These are phyloP conservation scores for Pythium dissotocum DNA, from an alignment of 352 stramenopile species.

Conservation along the genomic window DNA sequence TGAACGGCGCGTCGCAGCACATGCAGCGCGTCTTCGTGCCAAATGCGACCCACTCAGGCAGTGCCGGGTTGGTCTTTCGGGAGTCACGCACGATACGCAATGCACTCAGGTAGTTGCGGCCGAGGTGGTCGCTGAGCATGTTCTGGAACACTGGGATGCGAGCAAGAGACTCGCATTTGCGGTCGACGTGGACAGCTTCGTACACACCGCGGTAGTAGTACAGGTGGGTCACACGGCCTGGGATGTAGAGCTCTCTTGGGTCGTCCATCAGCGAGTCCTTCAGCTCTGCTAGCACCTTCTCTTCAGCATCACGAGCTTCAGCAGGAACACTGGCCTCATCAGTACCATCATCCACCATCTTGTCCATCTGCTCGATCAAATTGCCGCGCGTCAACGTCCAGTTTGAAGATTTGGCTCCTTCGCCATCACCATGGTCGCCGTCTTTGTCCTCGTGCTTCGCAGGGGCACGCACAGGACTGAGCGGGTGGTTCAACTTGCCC, in stretches of 20 bases:
- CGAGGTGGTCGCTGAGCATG: slow-evolving; percentile 85
- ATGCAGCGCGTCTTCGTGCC: slow-evolving; percentile 85
- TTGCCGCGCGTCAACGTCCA: slow-evolving; percentile 79
- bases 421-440: background rate
- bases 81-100: slow-evolving; percentile 78
- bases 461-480: slow-evolving; percentile 23
- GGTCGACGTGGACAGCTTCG: slow-evolving; percentile 79
- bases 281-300: slow-evolving; percentile 55
- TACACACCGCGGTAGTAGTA: slow-evolving; percentile 83
- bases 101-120: slow-evolving; percentile 77
- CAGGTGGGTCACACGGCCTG: slow-evolving; percentile 71
- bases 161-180: slow-evolving; percentile 65
- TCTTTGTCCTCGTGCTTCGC: slow-evolving; percentile 8
- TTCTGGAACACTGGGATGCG: slow-evolving; percentile 85
- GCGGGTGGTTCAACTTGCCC: slow-evolving; percentile 16
- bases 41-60: slow-evolving; percentile 78
- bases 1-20: slow-evolving; percentile 88
- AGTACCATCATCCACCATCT: slow-evolving; percentile 31
- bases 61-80: slow-evolving; percentile 47
- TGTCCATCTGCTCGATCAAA: slow-evolving; percentile 77
- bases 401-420: slow-evolving; percentile 44
- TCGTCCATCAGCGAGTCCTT: slow-evolving; percentile 54
- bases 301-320: slow-evolving; percentile 47
- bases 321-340: slow-evolving; percentile 38
- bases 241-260: slow-evolving; percentile 79